phyloP scores from a whole-genome alignment of 208 protist species.

The Crithidia mellificae region DNA sequence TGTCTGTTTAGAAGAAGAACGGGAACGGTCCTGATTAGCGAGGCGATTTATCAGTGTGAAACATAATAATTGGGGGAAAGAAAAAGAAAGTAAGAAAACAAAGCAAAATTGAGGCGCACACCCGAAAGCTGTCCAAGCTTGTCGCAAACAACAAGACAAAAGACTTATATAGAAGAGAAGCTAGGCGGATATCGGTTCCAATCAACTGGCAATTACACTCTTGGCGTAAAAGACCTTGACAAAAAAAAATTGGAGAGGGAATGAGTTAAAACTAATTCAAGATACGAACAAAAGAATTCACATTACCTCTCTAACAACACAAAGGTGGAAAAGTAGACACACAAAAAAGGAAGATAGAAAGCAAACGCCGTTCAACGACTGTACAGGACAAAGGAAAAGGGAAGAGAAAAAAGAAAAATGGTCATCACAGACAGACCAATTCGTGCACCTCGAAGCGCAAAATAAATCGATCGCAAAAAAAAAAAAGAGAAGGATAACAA shows the following conservation, averaged over 20 bases:
- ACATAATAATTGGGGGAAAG: too few relatives aligned
- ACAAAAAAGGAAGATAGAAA: neutral
- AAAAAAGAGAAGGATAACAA: slow-evolving; percentile 2
- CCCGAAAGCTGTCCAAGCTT: neutral
- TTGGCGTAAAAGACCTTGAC: neutral
- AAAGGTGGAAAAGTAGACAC: neutral
- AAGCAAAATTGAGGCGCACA: too few relatives aligned
- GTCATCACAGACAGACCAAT: too few relatives aligned
- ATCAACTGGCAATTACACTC: neutral
- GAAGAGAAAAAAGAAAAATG: neutral
- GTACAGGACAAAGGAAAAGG: neutral
- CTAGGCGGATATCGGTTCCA: neutral
- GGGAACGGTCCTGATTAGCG: neutral
- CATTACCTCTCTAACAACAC: neutral
- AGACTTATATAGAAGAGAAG: neutral
- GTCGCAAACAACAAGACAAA: neutral
- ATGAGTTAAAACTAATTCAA: too few relatives aligned
- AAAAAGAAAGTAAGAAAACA: slow-evolving; percentile 7
- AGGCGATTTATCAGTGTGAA: neutral
- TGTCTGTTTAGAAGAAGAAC: neutral
- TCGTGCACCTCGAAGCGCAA: too few relatives aligned
- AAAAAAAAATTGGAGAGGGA: neutral
- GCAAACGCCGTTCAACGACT: neutral
- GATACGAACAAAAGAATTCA: neutral
- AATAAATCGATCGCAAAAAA: too few relatives aligned